Percentiles rank a stretch among this genome's conserved stretches.
phyloP scores from a whole-genome alignment of 345 rosid species.

The Rhizophora mangle region DNA sequence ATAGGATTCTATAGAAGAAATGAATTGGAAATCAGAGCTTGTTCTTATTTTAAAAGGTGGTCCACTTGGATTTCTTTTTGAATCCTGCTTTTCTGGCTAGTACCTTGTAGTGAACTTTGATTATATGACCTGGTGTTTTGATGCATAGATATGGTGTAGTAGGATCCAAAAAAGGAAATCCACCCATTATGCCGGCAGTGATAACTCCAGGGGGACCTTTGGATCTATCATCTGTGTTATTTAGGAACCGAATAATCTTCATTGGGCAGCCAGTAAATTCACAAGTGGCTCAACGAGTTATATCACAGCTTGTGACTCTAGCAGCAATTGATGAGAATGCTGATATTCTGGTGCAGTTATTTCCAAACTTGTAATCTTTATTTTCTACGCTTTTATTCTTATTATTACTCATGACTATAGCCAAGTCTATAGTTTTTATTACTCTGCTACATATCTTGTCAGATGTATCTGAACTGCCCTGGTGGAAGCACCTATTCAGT shows the following conservation, averaged over 20 bases:
- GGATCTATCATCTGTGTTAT: conserved; percentile 80
- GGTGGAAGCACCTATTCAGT: conserved; percentile 92
- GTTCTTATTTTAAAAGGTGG: not conserved
- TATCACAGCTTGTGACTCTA: conserved; percentile 89
- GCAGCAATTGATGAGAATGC: conserved; percentile 83
- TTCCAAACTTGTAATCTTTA: conserved; percentile 4
- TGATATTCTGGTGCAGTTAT: conserved; percentile 67
- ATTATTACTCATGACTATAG: not conserved
- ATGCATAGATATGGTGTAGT: conserved; percentile 42
- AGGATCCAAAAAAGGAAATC: conserved; percentile 63
- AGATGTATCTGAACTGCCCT: conserved; percentile 87
- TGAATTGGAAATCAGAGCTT: not conserved
- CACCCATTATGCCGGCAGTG: conserved; percentile 85
- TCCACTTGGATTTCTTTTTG: not conserved
- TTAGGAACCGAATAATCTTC: conserved; percentile 83
- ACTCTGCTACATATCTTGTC: conserved; percentile 20
- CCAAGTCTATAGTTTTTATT: conserved; percentile 6
- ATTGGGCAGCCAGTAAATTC: conserved; percentile 79
- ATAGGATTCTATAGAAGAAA: not conserved
- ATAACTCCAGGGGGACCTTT: conserved; percentile 86
- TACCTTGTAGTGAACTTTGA: not conserved
- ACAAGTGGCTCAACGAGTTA: conserved; percentile 83
- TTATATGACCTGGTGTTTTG: conserved; percentile 4
- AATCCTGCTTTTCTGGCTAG: not conserved
- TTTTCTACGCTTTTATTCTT: conserved; percentile 1